Base-by-base conservation (phyloP, 1,284 basidiomycete genomes). In the Singerocomus rubriflavus region DNA sequence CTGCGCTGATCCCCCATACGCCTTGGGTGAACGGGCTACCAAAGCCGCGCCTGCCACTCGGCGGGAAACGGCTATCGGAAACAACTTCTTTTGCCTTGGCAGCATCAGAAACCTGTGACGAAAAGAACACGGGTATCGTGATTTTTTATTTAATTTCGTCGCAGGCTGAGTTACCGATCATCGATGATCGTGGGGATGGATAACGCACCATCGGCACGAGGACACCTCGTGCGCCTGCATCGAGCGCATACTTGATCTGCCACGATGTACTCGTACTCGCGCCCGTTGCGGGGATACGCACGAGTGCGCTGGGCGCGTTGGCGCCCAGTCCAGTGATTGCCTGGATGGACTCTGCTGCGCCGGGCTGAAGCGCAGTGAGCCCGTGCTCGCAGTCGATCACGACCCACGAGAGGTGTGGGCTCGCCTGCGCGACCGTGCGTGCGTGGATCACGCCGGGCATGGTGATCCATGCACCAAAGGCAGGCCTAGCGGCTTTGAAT, bases 401-500 rank as follows among this genome's bases (percentile, higher is more conserved):
- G 26, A 86, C 69, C 82, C 82, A 85, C 0, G 80, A 79, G 9
- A 85, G 64, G 57, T 80, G 71, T 1, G 76, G 73, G 48, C 76
- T 79, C 6, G 82, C 72, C 52, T 76, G 71, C 0, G 81, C 82
- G 37, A 80, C 73, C 1, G 74, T 73, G 21, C 82, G 74, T 2
- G 82, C 81, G 54, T 77, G 73, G 58, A 82, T 73, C 8, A 71
- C 62, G 13, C 80, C 78, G 1, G 80, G 78, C 9, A 80, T 59
- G 27, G 82, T 85, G 33, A 86, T 68, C 84, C 85, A 88, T n/a
- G 79, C 80, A 6, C 86, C 85, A 54, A 88, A 82, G 4, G 85
- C 84, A n/a, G 80, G 73, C 54, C 74, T 75, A 49, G 74, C 71
- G 1, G 73, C 65, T 48, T 71, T 73, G 58, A 85, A 73, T 5